Percentiles rank a stretch among this genome's conserved stretches.
Evolutionary conservation across 176 grass and related monocot genomes (phyloP).

Genomic region (Bonia amplexicaulis): DNA sequence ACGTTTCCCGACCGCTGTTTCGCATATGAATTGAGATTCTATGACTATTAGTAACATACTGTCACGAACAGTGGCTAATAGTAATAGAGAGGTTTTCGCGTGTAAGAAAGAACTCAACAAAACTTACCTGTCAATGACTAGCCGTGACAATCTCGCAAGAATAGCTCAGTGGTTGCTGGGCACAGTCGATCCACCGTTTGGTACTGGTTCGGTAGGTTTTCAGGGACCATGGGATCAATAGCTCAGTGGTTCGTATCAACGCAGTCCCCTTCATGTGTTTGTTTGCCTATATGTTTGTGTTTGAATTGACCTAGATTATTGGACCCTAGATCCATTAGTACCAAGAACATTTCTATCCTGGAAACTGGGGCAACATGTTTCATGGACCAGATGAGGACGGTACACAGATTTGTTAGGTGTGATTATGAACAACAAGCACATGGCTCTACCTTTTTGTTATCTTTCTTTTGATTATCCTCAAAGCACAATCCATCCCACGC

Average conservation of each 20-base stretch:
- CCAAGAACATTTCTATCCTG: conserved; percentile 16
- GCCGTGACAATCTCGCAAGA: background rate
- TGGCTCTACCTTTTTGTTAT: conserved; percentile 3
- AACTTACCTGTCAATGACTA: background rate
- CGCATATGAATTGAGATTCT: no score
- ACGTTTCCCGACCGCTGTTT: background rate
- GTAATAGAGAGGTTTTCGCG: background rate
- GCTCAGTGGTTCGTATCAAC: background rate
- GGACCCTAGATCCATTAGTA: background rate
- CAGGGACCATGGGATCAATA: background rate
- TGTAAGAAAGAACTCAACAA: background rate
- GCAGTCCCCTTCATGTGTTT: background rate
- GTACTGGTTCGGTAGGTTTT: background rate
- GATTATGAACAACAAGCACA: conserved; percentile 20
- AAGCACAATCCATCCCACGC: background rate
- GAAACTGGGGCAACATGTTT: conserved; percentile 27
- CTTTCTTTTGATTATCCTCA: background rate
- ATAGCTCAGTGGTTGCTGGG: background rate
- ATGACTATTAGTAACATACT: background rate
- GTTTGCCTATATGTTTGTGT: background rate
- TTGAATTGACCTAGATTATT: conserved; percentile 1
- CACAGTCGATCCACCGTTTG: background rate
- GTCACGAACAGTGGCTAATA: background rate
- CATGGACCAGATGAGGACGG: conserved; percentile 25
- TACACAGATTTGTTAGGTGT: background rate